Evolutionary conservation across 148 eudicot species (phyloP), one percentile per base, ranked within the genome.

Genomic region (Chenopodium berlandieri): DNA sequence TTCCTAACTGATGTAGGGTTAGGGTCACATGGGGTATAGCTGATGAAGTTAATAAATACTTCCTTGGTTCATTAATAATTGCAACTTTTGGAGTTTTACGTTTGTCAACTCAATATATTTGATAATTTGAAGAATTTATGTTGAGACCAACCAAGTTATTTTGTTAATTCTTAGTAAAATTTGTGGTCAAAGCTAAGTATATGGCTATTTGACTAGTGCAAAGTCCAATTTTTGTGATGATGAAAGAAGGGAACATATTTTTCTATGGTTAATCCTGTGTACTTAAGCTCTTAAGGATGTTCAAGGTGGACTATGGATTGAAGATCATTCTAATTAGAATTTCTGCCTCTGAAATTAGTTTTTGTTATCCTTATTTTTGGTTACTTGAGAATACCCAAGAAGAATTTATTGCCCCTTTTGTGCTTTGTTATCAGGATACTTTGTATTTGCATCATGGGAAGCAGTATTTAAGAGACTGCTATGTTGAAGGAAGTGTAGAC

Each of bases 401-500:
- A 11, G 30, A 67, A 44, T 75, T 58, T 71, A 27, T 71, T 71
- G 40, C 63, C 16, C 60, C 17, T 47, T 69, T 17, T 78, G 10
- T 81, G 37, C 20, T 73, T 80, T 3, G 58, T 17, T 65, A 54
- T 76, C 89, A 96, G 99, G 98, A 92, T 86, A 96, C 99, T 10
- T 85, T 96, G 63, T 96, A 96, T 89, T 85, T 96, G 89, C 99
- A 94, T 86, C 77, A 92, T 78, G 99, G 99, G 82, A 92, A 87
- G 83, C 99, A 94, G 80, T 96, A 96, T 90, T 79, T 96, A 73
- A 86, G 87, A 80, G 99, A 96, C 78, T 96, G 99, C 86, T 96
- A 96, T 73, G 87, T 96, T 69, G 99, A 96, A 87, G 98, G 99
- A 82, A 96, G 98, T 40, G 99, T 96, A 46, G 99, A 96, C 84